A percentile compares a stretch with the other conserved stretches of the same genome.
phyloP scores from a whole-genome alignment of 129 eudicot genomes.

The Tanacetum coccineum region DNA sequence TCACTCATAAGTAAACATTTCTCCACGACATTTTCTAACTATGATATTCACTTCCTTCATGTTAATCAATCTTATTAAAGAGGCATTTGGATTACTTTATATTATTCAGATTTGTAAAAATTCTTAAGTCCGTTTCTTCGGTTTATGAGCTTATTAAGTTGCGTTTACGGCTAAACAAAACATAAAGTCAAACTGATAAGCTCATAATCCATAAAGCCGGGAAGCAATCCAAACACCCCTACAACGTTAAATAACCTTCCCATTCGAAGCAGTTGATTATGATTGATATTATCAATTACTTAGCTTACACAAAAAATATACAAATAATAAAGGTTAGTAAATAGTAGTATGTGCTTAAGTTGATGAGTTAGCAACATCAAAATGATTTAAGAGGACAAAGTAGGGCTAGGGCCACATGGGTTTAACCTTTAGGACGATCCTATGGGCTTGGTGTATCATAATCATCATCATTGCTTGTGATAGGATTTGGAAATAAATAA shows the following conservation, averaged over 20 bases:
- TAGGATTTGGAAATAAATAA: slow-evolving; percentile 26
- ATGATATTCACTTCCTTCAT: too few relatives aligned
- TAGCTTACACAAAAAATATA: neutral
- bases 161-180: too few relatives aligned
- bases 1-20: slow-evolving; percentile 9
- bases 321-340: neutral
- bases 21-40: too few relatives aligned
- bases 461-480: slow-evolving; percentile 39
- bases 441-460: slow-evolving; percentile 30
- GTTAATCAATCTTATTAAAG: too few relatives aligned
- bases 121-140: too few relatives aligned
- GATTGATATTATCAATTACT: too few relatives aligned
- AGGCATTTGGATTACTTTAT: too few relatives aligned
- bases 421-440: slow-evolving; percentile 28
- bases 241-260: too few relatives aligned
- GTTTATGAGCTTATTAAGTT: too few relatives aligned
- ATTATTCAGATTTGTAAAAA: too few relatives aligned
- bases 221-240: too few relatives aligned
- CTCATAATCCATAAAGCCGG: neutral
- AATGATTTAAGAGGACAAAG: slow-evolving; percentile 29
- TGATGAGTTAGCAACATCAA: slow-evolving; percentile 17
- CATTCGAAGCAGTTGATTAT: too few relatives aligned
- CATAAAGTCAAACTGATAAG: neutral
- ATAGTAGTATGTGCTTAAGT: neutral
- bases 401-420: slow-evolving; percentile 40